Conservation (phyloP, 805 yeast species). For the Metschnikowia cerradonensis region DNA sequence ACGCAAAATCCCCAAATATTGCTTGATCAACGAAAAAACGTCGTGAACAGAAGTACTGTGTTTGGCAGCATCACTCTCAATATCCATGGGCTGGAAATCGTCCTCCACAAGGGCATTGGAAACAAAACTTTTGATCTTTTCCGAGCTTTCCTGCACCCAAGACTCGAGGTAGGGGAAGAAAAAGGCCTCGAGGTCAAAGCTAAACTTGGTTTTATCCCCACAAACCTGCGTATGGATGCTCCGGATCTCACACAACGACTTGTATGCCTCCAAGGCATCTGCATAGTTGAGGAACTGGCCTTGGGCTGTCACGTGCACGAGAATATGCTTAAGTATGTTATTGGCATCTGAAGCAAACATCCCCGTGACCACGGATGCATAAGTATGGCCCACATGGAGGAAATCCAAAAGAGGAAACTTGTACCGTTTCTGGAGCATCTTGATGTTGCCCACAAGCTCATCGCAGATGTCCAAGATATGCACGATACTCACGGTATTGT, state of each 20-base stretch:
- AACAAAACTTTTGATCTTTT: slow-evolving; percentile 45
- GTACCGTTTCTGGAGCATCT: slow-evolving; percentile 54
- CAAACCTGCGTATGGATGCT: slow-evolving; percentile 48
- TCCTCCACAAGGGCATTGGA: slow-evolving; percentile 57
- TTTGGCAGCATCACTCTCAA: slow-evolving; percentile 35
- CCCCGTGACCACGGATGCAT: slow-evolving; percentile 46
- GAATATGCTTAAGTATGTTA: slow-evolving; percentile 48
- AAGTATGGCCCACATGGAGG: slow-evolving; percentile 47
- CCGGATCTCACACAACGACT: slow-evolving; percentile 49
- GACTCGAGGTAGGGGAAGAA: slow-evolving; percentile 41
- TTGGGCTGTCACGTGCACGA: slow-evolving; percentile 33
- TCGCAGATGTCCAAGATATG: slow-evolving; percentile 59
- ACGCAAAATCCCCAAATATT: slow-evolving; percentile 52
- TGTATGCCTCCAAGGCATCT: slow-evolving; percentile 57
- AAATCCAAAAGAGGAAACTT: slow-evolving; percentile 58
- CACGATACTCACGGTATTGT: slow-evolving; percentile 45
- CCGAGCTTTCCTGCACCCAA: slow-evolving; percentile 44
- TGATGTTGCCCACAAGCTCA: slow-evolving; percentile 45
- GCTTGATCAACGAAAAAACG: slow-evolving; percentile 58
- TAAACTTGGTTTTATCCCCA: slow-evolving; percentile 33
- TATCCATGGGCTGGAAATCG: slow-evolving; percentile 48
- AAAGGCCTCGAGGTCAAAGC: slow-evolving; percentile 52
- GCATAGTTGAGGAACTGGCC: slow-evolving; percentile 41
- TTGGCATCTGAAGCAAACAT: slow-evolving; percentile 53
- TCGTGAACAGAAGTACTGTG: slow-evolving; percentile 64